Conservation (phyloP, 148 eudicot species). For the Fagopyrum esculentum region DNA sequence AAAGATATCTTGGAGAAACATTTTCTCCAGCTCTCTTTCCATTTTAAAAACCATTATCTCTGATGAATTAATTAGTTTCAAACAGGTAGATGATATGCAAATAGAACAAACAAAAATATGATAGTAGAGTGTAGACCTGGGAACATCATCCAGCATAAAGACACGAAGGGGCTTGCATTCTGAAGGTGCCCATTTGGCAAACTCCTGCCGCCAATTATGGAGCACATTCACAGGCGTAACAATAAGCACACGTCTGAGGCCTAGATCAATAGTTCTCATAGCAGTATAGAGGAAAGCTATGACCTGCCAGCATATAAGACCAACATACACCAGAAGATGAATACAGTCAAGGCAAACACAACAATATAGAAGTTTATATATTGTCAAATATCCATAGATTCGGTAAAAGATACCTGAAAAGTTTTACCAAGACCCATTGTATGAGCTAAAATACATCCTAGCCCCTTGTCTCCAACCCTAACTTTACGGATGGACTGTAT, state of each 20-base stretch:
- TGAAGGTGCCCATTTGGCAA: conserved; percentile 75
- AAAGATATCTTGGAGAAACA: too few relatives aligned
- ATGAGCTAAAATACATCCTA: conserved; percentile 98
- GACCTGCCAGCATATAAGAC: conserved; percentile 47
- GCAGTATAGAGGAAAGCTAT: conserved; percentile 90
- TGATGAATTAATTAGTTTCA: not conserved
- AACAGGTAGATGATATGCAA: not conserved
- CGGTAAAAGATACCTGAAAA: conserved; percentile 57
- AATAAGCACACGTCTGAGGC: conserved; percentile 76
- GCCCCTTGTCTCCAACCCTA: conserved; percentile 92
- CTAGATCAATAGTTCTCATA: conserved; percentile 87
- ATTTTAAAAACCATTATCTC: not conserved
- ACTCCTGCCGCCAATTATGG: conserved; percentile 96
- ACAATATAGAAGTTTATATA: not conserved
- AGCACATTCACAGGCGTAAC: conserved; percentile 93
- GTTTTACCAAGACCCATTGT: conserved; percentile 99
- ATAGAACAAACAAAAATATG: not conserved
- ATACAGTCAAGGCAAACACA: conserved; percentile 1
- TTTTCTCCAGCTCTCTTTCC: too few relatives aligned
- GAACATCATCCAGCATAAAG: conserved; percentile 81
- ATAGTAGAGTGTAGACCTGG: conserved; percentile 40
- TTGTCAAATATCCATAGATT: not conserved
- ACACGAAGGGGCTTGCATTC: conserved; percentile 85
- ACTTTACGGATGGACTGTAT: conserved; percentile 76
- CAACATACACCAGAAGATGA: not conserved